Evolutionary conservation across 768 basidiomycete species (phyloP).

Genomic region (Lyophyllum shimeji): DNA sequence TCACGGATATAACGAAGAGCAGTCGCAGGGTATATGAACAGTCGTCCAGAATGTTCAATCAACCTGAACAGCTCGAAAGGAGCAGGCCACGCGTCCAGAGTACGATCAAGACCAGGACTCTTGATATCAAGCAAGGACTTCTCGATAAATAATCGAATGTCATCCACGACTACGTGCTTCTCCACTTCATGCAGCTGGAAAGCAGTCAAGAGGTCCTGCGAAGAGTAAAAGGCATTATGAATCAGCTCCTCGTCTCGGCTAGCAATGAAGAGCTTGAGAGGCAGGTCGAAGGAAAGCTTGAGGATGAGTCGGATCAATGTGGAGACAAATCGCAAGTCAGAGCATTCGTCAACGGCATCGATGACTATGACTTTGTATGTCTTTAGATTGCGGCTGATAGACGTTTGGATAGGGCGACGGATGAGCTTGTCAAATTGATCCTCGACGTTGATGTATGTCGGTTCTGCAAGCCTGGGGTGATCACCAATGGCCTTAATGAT

Average conservation of each 20-base stretch:
- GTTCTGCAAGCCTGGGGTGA: constrained; percentile 6
- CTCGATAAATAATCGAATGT: not conserved
- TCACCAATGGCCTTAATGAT: constrained; percentile 6
- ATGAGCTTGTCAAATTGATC: constrained; percentile 19
- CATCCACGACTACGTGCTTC: constrained; percentile 11
- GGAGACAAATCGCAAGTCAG: not conserved
- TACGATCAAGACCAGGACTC: not conserved
- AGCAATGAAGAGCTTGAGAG: not conserved
- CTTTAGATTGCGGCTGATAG: not conserved
- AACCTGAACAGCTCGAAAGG: not conserved
- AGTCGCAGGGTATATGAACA: constrained; percentile 17
- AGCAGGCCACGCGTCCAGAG: constrained; percentile 1
- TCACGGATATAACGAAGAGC: constrained; percentile 9
- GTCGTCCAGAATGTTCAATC: constrained; percentile 2
- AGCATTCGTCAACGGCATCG: constrained; percentile 26
- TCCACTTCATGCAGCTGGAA: constrained; percentile 15
- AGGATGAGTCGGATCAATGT: not conserved
- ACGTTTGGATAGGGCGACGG: not conserved
- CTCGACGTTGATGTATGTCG: constrained; percentile 3
- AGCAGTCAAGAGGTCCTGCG: not conserved
- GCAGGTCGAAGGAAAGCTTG: not conserved
- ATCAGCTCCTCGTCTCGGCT: not conserved
- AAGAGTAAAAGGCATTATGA: constrained; percentile 3
- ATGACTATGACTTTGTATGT: constrained; percentile 10
- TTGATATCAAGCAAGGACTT: not conserved